Base-by-base conservation (phyloP, 768 basidiomycete genomes). In the Amanita jacksonii region DNA sequence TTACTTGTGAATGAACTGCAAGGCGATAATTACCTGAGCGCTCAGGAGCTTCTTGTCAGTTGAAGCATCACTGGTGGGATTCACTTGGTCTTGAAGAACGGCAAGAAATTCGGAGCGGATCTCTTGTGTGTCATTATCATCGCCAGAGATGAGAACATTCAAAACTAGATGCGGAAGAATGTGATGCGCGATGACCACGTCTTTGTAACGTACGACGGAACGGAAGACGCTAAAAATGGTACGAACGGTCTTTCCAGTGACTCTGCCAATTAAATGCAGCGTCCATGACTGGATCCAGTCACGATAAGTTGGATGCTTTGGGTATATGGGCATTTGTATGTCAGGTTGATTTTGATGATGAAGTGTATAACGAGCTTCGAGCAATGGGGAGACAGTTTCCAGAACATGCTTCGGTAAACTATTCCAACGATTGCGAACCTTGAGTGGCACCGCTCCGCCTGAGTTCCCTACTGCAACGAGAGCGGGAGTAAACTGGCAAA, bases 251-350 rank as follows among this genome's bases (percentile, higher is more conserved):
- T 52, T 50, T 15, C 78, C 77, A 1, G 77, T 71, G 5, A 74
- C 78, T 45, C 68, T 73, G 8, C 74, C 69, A 43, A 97, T 86
- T 27, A 99, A 73, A 58, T 89, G 73, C 8, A 74, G 68, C 1
- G 90, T 81, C 91, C 93, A 98, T 0, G 75, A 58, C 51, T 94
- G 91, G 25, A 98, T 75, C 96, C 96, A 99, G 60, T 98, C 93
- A 32, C 93, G 79, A 62, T 97, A 99, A 0, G 90, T 94, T 2
- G 76, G 59, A 45, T 80, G 73, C 4, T 64, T 63, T 1, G 76
- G 72, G 62, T 97, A 99, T 45, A 98, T 79, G 2, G 94, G 93
- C 50, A 81, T 76, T 39, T 67, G 60, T 15, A 68, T 57, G 2
- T 65, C 52, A 8, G 64, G 65, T 2, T 61, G 54, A 1, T 60